Conservation (phyloP, 495 filamentous ascomycete genomes). For the Acidomyces sp. region DNA sequence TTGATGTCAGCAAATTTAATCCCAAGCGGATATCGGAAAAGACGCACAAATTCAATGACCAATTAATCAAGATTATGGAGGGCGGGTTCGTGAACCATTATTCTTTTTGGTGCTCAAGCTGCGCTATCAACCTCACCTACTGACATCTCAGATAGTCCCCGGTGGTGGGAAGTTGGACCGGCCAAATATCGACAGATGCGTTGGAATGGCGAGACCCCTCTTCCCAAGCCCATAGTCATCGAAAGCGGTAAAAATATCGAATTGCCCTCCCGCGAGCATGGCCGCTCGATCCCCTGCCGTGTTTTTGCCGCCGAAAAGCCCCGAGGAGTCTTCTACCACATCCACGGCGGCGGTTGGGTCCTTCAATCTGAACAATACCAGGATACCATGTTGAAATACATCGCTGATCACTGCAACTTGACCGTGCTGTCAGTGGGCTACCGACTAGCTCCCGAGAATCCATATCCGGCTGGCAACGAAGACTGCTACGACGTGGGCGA, state of each 20-base stretch:
- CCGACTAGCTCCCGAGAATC: slow-evolving; percentile 46
- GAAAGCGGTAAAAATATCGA: slow-evolving; percentile 27
- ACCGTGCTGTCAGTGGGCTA: slow-evolving; percentile 44
- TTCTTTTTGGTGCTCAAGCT: too few species aligned
- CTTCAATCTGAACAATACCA: slow-evolving; percentile 21
- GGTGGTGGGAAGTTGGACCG: slow-evolving; percentile 27
- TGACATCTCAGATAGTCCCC: slow-evolving; percentile 9
- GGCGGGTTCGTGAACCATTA: too few species aligned
- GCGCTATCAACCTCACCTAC: background rate
- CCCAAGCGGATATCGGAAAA: slow-evolving; percentile 15
- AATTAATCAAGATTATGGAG: slow-evolving; percentile 27
- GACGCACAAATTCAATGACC: slow-evolving; percentile 26
- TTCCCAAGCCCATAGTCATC: slow-evolving; percentile 32
- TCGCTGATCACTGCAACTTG: slow-evolving; percentile 33
- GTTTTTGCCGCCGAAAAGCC: slow-evolving; percentile 34
- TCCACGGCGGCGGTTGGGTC: slow-evolving; percentile 42
- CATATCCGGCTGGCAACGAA: slow-evolving; percentile 38
- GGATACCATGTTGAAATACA: slow-evolving; percentile 30
- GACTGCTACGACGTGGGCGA: slow-evolving; percentile 44
- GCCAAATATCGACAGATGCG: slow-evolving; percentile 36
- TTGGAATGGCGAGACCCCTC: slow-evolving; percentile 31
- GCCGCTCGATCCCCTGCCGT: slow-evolving; percentile 36
- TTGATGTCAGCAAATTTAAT: slow-evolving; percentile 23
- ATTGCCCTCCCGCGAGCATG: slow-evolving; percentile 39
- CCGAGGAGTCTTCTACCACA: slow-evolving; percentile 38